Conservation (phyloP, 2,329 filamentous ascomycete species). For the Sphaerulina populicola region DNA sequence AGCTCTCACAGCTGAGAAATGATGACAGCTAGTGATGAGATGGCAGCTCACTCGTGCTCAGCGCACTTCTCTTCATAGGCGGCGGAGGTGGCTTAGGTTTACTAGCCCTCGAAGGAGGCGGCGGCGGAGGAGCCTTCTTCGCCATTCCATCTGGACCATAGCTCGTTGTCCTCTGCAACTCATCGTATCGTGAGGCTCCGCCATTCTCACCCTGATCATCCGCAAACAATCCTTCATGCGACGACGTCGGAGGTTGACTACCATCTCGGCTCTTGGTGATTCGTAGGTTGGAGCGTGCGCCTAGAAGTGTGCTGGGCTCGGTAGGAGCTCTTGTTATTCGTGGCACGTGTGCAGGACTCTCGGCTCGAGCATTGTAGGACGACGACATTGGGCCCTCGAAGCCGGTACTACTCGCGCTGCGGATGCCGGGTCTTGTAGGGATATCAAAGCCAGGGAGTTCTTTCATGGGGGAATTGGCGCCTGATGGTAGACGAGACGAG, state of each 20-base stretch:
- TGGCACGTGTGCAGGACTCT: slow-evolving; percentile 42
- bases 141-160: slow-evolving; percentile 32
- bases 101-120: slow-evolving; percentile 50
- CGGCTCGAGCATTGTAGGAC: slow-evolving; percentile 34
- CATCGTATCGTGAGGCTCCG: background rate
- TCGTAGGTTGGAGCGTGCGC: slow-evolving; percentile 43
- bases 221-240: slow-evolving; percentile 40
- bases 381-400: slow-evolving; percentile 47
- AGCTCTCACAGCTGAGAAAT: too few species aligned
- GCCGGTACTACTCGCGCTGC: slow-evolving; percentile 40
- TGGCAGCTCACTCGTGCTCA: slow-evolving; percentile 36
- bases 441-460: slow-evolving; percentile 39
- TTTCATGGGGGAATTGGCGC: slow-evolving; percentile 36
- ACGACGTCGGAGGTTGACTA: slow-evolving; percentile 3
- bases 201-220: slow-evolving; percentile 42
- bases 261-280: slow-evolving; percentile 28
- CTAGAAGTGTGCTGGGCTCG: slow-evolving; percentile 45
- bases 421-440: slow-evolving; percentile 41
- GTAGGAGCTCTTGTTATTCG: slow-evolving; percentile 48
- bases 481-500: slow-evolving; percentile 39
- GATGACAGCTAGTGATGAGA: slow-evolving; percentile 16
- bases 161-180: slow-evolving; percentile 3
- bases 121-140: slow-evolving; percentile 56
- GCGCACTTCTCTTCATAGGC: slow-evolving; percentile 52
- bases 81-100: slow-evolving; percentile 52